Conservation (phyloP, 768 basidiomycete species). For the Inosperma sp. region DNA sequence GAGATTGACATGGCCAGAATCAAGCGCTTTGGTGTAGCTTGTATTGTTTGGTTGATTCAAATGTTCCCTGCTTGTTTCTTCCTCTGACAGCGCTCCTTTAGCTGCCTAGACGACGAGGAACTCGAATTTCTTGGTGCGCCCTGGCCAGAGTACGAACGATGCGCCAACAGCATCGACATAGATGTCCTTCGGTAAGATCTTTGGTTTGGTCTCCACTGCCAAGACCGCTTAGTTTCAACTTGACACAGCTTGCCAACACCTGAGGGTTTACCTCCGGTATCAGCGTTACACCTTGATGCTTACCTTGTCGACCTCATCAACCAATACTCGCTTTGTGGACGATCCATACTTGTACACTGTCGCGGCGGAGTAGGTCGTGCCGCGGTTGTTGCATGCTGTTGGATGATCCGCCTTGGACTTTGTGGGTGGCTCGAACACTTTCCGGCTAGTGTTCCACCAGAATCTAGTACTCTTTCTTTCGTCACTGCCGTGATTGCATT, state of each 20-base stretch:
- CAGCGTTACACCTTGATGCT: slow-evolving; percentile 52
- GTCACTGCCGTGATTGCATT: slow-evolving; percentile 71
- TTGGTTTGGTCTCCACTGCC: not conserved
- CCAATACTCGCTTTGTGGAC: slow-evolving; percentile 67
- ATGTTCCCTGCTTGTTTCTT: not conserved
- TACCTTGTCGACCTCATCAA: slow-evolving; percentile 63
- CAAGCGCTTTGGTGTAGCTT: slow-evolving; percentile 65
- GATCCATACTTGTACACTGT: slow-evolving; percentile 80
- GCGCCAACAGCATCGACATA: slow-evolving; percentile 60
- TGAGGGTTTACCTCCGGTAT: slow-evolving; percentile 80
- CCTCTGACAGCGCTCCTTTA: slow-evolving; percentile 26
- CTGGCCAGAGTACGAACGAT: slow-evolving; percentile 69
- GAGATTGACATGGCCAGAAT: slow-evolving; percentile 73
- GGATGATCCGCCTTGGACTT: slow-evolving; percentile 90
- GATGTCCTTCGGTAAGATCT: slow-evolving; percentile 68
- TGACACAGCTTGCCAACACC: slow-evolving; percentile 75
- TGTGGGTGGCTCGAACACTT: slow-evolving; percentile 57
- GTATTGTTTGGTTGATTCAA: slow-evolving; percentile 70
- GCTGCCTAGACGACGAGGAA: slow-evolving; percentile 84
- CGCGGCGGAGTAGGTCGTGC: slow-evolving; percentile 93
- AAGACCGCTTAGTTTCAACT: not conserved
- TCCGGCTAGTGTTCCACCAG: slow-evolving; percentile 20
- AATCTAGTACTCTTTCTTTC: slow-evolving; percentile 52
- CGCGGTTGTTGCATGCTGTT: slow-evolving; percentile 86
- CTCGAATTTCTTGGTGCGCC: slow-evolving; percentile 81